phyloP scores from a whole-genome alignment of 2,329 filamentous ascomycete genomes.

The Aspergillus clavatus region DNA sequence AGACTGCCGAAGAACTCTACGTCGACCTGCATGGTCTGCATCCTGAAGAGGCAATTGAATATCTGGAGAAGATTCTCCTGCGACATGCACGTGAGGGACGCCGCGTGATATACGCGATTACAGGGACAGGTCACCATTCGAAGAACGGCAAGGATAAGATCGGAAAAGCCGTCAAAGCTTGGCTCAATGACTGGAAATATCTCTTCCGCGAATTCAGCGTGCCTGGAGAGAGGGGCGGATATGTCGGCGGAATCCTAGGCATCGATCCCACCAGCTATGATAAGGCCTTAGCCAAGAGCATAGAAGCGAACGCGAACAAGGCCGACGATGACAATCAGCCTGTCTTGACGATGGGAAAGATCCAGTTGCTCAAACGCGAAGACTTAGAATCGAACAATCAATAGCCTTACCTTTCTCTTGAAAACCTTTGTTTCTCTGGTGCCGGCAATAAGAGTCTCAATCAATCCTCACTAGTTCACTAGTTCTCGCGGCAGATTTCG shows the following conservation, averaged over 20 bases:
- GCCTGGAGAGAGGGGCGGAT: conserved; percentile 81
- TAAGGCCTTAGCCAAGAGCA: conserved; percentile 27
- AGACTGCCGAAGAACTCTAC: conserved; percentile 68
- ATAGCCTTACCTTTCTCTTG: conserved; percentile 13
- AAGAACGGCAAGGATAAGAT: conserved; percentile 99
- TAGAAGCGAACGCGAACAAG: conserved; percentile 20
- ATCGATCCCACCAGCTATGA: conserved; percentile 60
- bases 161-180: conserved; percentile 84
- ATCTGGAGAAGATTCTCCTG: conserved; percentile 79
- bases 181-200: conserved; percentile 93
- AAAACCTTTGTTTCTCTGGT: not conserved
- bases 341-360: conserved; percentile 38
- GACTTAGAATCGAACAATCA: conserved; percentile 29
- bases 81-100: conserved; percentile 68
- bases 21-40: conserved; percentile 98
- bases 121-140: conserved; percentile 92
- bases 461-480: no score
- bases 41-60: conserved; percentile 92
- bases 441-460: not conserved
- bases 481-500: no score
- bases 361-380: conserved; percentile 44
- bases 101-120: conserved; percentile 87
- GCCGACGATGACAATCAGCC: conserved; percentile 24
- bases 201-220: conserved; percentile 95
- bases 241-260: conserved; percentile 62